Evolutionary conservation across 2,329 filamentous ascomycete species (phyloP).

Genomic region (Coniella lustricola): DNA sequence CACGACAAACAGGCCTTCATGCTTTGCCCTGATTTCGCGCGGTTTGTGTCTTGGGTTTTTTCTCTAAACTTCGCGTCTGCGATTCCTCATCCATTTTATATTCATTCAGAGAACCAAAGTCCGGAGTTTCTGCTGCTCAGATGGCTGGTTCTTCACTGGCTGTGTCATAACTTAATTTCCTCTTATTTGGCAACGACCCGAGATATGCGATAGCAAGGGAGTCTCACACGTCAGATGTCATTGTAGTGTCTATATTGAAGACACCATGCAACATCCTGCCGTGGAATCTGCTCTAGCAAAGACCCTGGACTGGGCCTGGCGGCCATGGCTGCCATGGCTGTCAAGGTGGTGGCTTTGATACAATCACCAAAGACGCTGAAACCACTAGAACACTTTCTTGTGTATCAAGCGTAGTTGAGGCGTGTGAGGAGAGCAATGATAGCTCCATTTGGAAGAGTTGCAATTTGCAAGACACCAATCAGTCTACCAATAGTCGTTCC

Average conservation of each 20-base stretch:
- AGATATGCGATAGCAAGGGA: no score
- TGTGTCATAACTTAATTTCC: no score
- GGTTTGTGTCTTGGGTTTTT: not conserved
- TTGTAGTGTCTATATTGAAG: not conserved
- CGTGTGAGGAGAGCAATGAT: not conserved
- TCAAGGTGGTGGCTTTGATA: no score
- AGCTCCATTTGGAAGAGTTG: not conserved
- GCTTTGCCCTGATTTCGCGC: not conserved
- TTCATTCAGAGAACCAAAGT: no score
- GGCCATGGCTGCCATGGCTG: no score
- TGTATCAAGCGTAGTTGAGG: not conserved
- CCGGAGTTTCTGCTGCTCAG: no score
- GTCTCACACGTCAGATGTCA: no score
- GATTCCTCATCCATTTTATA: no score
- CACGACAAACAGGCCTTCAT: not conserved
- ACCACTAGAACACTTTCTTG: not conserved
- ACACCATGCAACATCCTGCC: not conserved
- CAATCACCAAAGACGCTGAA: not conserved
- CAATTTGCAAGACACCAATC: not conserved
- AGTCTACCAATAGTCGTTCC: not conserved
- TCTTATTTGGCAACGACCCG: no score
- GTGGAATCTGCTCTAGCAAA: not conserved
- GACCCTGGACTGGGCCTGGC: no score
- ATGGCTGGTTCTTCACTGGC: no score
- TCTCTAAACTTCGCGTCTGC: no score